Conservation (phyloP, 2,329 filamentous ascomycete genomes). For the Fusarium nanum region DNA sequence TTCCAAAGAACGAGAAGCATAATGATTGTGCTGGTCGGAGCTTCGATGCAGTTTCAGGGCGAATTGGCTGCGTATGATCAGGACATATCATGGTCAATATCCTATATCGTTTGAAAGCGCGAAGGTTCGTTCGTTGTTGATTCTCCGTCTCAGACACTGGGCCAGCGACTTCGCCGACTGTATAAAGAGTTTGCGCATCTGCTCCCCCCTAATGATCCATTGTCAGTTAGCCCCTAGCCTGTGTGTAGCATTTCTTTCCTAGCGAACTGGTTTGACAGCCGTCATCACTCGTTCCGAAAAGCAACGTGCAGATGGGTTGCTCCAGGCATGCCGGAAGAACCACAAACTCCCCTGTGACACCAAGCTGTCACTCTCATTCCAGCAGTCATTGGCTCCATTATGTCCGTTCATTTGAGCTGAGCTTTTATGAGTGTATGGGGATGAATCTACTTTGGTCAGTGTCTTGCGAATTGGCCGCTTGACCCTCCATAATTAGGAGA, state of each 20-base stretch:
- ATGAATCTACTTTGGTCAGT: background rate
- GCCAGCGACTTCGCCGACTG: conserved; percentile 1
- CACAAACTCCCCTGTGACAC: conserved; percentile 35
- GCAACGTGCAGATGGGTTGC: conserved; percentile 35
- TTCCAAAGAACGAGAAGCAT: conserved; percentile 21
- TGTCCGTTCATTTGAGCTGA: background rate
- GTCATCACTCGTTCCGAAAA: conserved; percentile 38
- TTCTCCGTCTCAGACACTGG: background rate
- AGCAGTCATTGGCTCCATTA: conserved; percentile 14
- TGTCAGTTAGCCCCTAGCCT: background rate
- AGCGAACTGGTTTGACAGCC: conserved; percentile 35
- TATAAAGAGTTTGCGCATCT: conserved; percentile 17
- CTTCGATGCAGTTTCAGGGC: background rate
- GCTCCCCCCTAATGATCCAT: conserved; percentile 17
- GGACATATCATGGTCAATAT: conserved; percentile 32
- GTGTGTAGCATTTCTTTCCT: conserved; percentile 34
- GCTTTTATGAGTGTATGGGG: background rate
- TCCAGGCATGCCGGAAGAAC: conserved; percentile 28
- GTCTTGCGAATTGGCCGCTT: conserved; percentile 8
- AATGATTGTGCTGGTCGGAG: conserved; percentile 11
- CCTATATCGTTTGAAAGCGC: conserved; percentile 1
- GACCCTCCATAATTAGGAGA: conserved; percentile 2
- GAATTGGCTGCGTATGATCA: conserved; percentile 3
- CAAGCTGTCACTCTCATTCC: conserved; percentile 23
- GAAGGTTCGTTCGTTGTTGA: conserved; percentile 10